phyloP scores from a whole-genome alignment of 2,329 filamentous ascomycete genomes.

The Lomentospora prolificans region DNA sequence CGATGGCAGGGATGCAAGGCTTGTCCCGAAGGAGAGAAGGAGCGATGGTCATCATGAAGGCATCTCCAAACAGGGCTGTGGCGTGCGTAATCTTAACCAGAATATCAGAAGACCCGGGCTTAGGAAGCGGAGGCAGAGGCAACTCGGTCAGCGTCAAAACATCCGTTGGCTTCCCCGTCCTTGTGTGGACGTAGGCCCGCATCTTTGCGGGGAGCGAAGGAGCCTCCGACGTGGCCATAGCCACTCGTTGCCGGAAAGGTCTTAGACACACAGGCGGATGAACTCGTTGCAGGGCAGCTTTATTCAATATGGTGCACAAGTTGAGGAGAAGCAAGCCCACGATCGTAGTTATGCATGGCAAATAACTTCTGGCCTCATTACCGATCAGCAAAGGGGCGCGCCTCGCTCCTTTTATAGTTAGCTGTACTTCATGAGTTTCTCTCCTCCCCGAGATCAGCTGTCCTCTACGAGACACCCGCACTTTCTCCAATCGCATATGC shows the following conservation, averaged over 20 bases:
- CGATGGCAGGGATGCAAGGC: background rate
- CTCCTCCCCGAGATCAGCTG: too few species aligned
- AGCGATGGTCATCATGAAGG: background rate
- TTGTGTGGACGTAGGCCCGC: background rate
- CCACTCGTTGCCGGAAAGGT: background rate
- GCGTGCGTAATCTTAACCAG: background rate
- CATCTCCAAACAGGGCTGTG: background rate
- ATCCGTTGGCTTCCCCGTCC: background rate
- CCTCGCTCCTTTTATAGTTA: background rate
- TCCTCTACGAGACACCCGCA: background rate
- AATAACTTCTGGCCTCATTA: background rate
- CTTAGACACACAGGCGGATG: background rate
- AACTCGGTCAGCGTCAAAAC: slow-evolving; percentile 1
- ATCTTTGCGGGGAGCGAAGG: background rate
- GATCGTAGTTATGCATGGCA: background rate
- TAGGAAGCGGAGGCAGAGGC: background rate
- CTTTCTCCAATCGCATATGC: background rate
- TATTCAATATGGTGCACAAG: background rate
- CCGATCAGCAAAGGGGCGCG: background rate
- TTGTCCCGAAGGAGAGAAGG: background rate
- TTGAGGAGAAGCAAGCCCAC: background rate
- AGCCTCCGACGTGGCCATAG: background rate
- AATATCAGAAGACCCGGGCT: background rate
- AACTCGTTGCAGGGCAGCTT: background rate
- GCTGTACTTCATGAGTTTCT: background rate